Conservation (phyloP, 106 monocot genomes). For the Triglochin maritima region DNA sequence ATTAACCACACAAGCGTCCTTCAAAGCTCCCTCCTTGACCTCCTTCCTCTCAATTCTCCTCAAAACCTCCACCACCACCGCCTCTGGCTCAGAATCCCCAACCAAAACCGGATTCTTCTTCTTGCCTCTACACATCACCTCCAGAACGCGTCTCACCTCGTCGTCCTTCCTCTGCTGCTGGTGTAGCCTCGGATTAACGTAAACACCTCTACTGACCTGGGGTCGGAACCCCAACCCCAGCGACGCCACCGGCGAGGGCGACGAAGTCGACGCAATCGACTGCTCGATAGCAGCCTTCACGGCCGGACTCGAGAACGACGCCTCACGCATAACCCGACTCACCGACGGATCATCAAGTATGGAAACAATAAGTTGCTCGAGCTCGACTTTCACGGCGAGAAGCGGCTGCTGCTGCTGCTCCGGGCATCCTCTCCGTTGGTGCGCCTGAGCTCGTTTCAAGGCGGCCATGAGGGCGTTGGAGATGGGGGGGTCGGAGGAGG, state of each 20-base stretch:
- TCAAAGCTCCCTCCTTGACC: conserved; percentile 7
- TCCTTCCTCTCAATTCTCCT: conserved; percentile 27
- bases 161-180: background rate
- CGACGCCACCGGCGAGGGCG: background rate
- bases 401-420: conserved; percentile 80
- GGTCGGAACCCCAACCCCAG: conserved; percentile 3
- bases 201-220: conserved; percentile 4
- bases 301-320: conserved; percentile 59
- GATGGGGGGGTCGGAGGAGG: conserved; percentile 29
- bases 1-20: conserved; percentile 17
- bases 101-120: conserved; percentile 69
- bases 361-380: conserved; percentile 59
- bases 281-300: conserved; percentile 62
- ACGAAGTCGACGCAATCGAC: conserved; percentile 27
- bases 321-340: conserved; percentile 84
- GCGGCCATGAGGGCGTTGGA: conserved; percentile 89
- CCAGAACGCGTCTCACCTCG: conserved; percentile 5
- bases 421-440: conserved; percentile 61
- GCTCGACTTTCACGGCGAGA: conserved; percentile 73
- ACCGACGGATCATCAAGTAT: conserved; percentile 87
- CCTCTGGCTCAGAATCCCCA: conserved; percentile 40
- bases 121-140: conserved; percentile 29
- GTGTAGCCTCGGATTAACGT: conserved; percentile 17
- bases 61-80: conserved; percentile 33
- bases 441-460: conserved; percentile 83